A percentile compares a stretch with the other conserved stretches of the same genome.
These are phyloP conservation scores for Alternaria incomplexa DNA, from an alignment of 2,329 filamentous ascomycete genomes.

Conservation along the genomic window DNA sequence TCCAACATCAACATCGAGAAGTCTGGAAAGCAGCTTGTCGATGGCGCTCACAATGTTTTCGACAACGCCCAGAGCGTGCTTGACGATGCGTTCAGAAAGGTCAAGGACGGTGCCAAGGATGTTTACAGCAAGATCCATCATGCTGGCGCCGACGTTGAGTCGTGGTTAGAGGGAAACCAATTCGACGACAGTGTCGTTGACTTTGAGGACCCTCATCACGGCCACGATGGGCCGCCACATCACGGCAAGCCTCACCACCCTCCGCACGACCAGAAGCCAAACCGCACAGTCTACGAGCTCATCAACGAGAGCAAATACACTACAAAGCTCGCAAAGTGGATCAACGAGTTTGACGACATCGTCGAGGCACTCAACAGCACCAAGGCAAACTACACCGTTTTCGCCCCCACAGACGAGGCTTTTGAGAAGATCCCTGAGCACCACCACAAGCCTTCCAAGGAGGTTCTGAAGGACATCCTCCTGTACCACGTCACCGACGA, in stretches of 20 bases:
- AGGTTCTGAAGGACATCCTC: slow-evolving; percentile 71
- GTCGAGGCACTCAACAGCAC: slow-evolving; percentile 78
- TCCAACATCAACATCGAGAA: slow-evolving; percentile 42
- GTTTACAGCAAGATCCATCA: slow-evolving; percentile 52
- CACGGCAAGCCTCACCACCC: slow-evolving; percentile 47
- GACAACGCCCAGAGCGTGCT: slow-evolving; percentile 48
- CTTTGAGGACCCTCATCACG: slow-evolving; percentile 42
- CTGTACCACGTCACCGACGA: slow-evolving; percentile 77
- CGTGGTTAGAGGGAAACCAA: slow-evolving; percentile 53
- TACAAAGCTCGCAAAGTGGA: slow-evolving; percentile 75
- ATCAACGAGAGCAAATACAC: slow-evolving; percentile 79
- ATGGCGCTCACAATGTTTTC: slow-evolving; percentile 29
- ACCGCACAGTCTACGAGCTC: slow-evolving; percentile 79
- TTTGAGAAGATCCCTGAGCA: slow-evolving; percentile 70
- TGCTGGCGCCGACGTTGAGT: slow-evolving; percentile 53
- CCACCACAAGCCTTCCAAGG: slow-evolving; percentile 68
- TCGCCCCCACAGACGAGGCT: slow-evolving; percentile 78
- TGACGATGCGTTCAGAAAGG: slow-evolving; percentile 52
- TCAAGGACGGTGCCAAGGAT: slow-evolving; percentile 45
- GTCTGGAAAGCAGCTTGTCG: slow-evolving; percentile 23
- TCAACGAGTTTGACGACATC: slow-evolving; percentile 74
- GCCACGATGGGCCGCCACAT: slow-evolving; percentile 37
- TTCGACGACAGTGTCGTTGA: slow-evolving; percentile 43
- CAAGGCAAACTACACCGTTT: slow-evolving; percentile 76
- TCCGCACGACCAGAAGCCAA: slow-evolving; percentile 55